Evolutionary conservation across 2,329 filamentous ascomycete genomes (phyloP), one percentile per base, ranked within the genome.

Genomic region (Alternaria gansuensis): DNA sequence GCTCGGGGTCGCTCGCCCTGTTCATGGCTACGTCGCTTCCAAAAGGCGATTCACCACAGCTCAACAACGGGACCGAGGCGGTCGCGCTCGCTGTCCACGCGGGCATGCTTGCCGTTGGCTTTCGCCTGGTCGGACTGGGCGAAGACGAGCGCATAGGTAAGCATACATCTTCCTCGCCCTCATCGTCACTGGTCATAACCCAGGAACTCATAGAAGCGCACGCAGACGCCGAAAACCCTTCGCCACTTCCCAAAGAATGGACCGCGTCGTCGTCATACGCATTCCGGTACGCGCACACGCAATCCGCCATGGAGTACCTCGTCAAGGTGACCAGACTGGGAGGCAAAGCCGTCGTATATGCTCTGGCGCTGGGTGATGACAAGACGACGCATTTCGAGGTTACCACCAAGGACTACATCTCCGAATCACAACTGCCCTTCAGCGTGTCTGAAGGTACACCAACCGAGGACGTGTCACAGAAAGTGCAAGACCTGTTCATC

Each of bases 211-310:
- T 66, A 87, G 85, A 89, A 73, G 75, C 83, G 29, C 81, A 86
- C 71, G 87, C 87, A 70, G 80, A 84, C 54, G 75, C 82, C 45
- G 78, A 86, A 44, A 83, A 77, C 44, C 72, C 86, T 9, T 86
- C 85, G 8, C 83, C 88, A 31, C 83, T 98, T 2, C 91, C 92
- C 0, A 58, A 84, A 14, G 85, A 88, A 79, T 98, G 95, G 95
- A 97, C 97, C 77, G 82, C 87, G 57, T 86, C 86, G 61, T 87
- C 88, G 13, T 82, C 82, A 45, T 90, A 92, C 74, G 87, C 89
- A 55, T 97, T 98, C 78, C 87, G 93, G 63, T 98, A 98, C 80
- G 87, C 88, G 3, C 93, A 97, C 77, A 83, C 86, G 24, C 91
- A 96, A 75, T 96, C 92, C 0, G 88, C 92, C 14, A 91, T 93